A percentile compares a stretch with the other conserved stretches of the same genome.
Conservation (phyloP, 495 filamentous ascomycete genomes). For the Penicillium mononematosum region DNA sequence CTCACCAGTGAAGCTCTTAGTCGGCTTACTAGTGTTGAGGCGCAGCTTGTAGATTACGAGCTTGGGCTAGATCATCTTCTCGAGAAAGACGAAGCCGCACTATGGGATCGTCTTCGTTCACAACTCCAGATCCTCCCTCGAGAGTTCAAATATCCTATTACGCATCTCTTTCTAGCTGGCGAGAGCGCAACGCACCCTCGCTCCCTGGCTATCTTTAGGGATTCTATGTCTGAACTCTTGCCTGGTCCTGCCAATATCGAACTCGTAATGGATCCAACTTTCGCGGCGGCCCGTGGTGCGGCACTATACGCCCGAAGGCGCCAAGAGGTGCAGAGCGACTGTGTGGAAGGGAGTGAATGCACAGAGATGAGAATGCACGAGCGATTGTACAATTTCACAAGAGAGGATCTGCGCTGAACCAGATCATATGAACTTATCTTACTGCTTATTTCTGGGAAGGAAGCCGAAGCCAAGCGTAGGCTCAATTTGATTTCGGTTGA, state of each 20-base stretch:
- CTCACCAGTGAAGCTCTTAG: too few relatives aligned
- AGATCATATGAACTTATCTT: too few relatives aligned
- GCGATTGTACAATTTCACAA: background rate
- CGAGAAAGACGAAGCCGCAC: constrained; percentile 6
- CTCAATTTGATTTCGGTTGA: too few relatives aligned
- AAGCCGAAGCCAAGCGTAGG: too few relatives aligned
- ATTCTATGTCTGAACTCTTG: constrained; percentile 7
- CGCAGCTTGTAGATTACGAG: constrained; percentile 11
- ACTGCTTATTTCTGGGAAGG: too few relatives aligned
- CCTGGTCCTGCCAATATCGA: constrained; percentile 4
- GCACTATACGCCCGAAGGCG: constrained; percentile 18
- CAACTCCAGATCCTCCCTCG: constrained; percentile 14
- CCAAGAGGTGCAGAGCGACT: constrained; percentile 20
- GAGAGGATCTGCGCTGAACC: background rate
- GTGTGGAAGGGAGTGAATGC: constrained; percentile 6
- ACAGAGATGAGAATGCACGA: constrained; percentile 2
- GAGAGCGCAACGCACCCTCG: constrained; percentile 15
- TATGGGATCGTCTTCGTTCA: constrained; percentile 14
- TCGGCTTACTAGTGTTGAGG: constrained; percentile 2
- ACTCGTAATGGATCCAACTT: constrained; percentile 9
- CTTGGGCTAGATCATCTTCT: constrained; percentile 18
- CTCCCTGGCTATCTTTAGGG: constrained; percentile 15
- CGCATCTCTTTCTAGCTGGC: constrained; percentile 15
- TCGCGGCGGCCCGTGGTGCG: constrained; percentile 19
- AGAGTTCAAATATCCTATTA: constrained; percentile 7